These are phyloP conservation scores for Hansfordia pulvinata DNA, from an alignment of 2,329 filamentous ascomycete genomes.

Conservation along the genomic window DNA sequence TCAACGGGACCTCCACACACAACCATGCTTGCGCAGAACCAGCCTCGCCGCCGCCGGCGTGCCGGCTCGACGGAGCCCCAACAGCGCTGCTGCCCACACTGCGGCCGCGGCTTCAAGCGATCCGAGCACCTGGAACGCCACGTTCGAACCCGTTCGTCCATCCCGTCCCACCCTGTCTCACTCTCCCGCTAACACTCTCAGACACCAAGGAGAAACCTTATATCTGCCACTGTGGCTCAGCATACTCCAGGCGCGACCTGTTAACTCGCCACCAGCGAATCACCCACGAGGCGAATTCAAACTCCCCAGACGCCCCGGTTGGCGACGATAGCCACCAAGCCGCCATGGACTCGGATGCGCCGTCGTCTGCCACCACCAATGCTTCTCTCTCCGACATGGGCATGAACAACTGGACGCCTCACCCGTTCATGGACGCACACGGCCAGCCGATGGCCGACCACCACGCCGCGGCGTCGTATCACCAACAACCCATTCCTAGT, in stretches of 20 bases:
- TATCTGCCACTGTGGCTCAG: conserved; percentile 1
- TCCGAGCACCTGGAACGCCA: conserved; percentile 1
- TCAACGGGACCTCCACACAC: too few relatives aligned
- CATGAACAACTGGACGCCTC: too few relatives aligned
- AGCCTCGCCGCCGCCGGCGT: not conserved
- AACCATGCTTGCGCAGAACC: too few relatives aligned
- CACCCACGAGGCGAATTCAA: not conserved
- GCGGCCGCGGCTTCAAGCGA: conserved; percentile 1
- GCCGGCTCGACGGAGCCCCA: conserved; percentile 1
- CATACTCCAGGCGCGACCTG: not conserved
- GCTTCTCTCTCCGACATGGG: too few relatives aligned
- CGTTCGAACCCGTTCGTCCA: conserved; percentile 1
- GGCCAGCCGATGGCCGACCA: too few relatives aligned
- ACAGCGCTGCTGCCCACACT: conserved; percentile 1
- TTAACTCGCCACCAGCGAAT: conserved; percentile 1
- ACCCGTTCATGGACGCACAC: too few relatives aligned
- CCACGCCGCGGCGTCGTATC: too few relatives aligned
- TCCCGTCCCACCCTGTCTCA: not conserved
- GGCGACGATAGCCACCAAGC: too few relatives aligned
- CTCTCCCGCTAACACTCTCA: not conserved
- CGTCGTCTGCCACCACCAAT: too few relatives aligned
- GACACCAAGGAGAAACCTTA: conserved; percentile 1
- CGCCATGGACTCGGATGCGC: too few relatives aligned
- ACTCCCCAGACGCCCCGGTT: conserved; percentile 1
- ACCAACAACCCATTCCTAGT: too few relatives aligned